Conservation (phyloP, 371 early-diverging fungal species). For the Mortierella sp. region DNA sequence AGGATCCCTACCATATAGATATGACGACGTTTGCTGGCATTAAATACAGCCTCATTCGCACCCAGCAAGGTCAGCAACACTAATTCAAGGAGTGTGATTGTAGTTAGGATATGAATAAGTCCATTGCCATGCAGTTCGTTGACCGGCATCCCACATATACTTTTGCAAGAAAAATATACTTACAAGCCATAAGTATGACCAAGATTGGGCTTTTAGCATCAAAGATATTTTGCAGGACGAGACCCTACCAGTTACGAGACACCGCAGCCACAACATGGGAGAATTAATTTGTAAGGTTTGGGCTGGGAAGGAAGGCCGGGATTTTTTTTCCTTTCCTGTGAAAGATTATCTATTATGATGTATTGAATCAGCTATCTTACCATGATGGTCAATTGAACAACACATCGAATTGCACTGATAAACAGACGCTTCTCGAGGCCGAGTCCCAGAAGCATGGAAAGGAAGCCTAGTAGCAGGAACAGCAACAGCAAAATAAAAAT, state of each 20-base stretch:
- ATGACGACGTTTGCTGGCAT: conserved; percentile 68
- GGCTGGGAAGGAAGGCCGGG: background rate
- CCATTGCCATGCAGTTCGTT: background rate
- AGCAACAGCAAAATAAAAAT: background rate
- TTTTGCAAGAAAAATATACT: conserved; percentile 17
- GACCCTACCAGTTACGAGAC: conserved; percentile 58
- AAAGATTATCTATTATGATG: background rate
- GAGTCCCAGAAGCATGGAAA: conserved; percentile 70
- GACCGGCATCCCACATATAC: background rate
- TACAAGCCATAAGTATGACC: conserved; percentile 71
- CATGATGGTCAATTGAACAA: conserved; percentile 74
- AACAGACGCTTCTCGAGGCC: conserved; percentile 69
- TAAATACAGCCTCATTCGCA: conserved; percentile 71
- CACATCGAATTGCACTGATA: conserved; percentile 70
- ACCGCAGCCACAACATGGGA: background rate
- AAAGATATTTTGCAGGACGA: conserved; percentile 74
- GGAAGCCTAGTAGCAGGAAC: conserved; percentile 58
- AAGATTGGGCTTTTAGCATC: conserved; percentile 66
- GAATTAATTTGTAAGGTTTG: background rate
- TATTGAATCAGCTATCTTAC: conserved; percentile 22
- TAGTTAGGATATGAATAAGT: background rate
- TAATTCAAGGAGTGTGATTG: conserved; percentile 8
- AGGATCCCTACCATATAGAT: conserved; percentile 64
- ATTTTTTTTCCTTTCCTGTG: background rate
- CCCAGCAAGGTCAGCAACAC: conserved; percentile 63